Conservation (phyloP, 768 basidiomycete genomes). For the Terana coerulea region DNA sequence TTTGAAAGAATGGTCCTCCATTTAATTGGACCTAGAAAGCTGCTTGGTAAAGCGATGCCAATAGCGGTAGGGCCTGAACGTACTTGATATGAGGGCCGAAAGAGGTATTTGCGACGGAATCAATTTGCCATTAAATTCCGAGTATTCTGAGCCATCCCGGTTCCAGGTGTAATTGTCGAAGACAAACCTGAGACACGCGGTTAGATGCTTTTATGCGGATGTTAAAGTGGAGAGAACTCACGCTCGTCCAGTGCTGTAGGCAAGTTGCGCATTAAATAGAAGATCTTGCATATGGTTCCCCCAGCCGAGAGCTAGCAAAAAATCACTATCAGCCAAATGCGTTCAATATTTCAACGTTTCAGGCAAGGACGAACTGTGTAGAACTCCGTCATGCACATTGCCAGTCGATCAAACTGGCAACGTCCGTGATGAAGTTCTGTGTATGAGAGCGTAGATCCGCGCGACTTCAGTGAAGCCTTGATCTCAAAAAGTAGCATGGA, state of each 20-base stretch:
- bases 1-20: constrained; percentile 35
- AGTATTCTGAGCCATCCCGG: constrained; percentile 32
- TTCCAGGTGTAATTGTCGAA: constrained; percentile 58
- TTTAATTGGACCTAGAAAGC: constrained; percentile 34
- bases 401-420: too few species aligned
- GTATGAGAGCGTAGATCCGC: neutral
- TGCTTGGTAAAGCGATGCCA: neutral
- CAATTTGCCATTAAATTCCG: constrained; percentile 42
- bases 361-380: neutral
- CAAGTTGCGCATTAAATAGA: constrained; percentile 30
- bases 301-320: constrained; percentile 33
- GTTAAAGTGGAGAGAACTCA: constrained; percentile 18
- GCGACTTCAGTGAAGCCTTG: neutral
- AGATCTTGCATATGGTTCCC: constrained; percentile 38
- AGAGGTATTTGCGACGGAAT: constrained; percentile 52
- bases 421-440: too few species aligned
- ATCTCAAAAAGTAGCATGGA: neutral
- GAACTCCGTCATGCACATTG: too few species aligned
- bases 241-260: constrained; percentile 33
- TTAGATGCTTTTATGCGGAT: neutral
- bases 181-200: constrained; percentile 34
- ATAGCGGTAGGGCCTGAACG: constrained; percentile 6
- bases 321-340: neutral
- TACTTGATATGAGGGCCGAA: constrained; percentile 49
- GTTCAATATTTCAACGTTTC: neutral